A percentile compares a stretch with the other conserved stretches of the same genome.
These are phyloP conservation scores for Jacaranda copaia DNA, from an alignment of 257 asterid species.

Conservation along the genomic window DNA sequence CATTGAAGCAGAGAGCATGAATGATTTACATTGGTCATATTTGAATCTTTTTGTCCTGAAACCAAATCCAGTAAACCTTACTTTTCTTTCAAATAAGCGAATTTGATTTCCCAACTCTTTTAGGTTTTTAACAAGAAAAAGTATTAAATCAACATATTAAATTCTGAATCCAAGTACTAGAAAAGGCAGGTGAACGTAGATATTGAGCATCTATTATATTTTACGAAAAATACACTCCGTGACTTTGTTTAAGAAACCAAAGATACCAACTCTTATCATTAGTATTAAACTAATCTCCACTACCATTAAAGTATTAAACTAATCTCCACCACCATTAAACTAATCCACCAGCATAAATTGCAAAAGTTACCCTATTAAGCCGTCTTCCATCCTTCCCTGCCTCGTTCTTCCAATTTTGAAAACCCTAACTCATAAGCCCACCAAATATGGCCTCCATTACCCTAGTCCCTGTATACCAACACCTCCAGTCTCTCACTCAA, in stretches of 20 bases:
- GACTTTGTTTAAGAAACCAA: constrained; percentile 29
- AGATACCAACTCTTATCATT: constrained; percentile 36
- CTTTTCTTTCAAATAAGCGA: neutral
- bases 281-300: constrained; percentile 24
- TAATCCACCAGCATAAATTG: constrained; percentile 26
- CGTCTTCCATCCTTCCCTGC: constrained; percentile 8
- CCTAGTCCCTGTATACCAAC: constrained; percentile 47
- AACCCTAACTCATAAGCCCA: constrained; percentile 38
- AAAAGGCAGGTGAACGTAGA: constrained; percentile 6
- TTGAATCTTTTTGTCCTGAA: neutral
- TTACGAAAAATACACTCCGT: neutral
- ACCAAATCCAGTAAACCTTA: neutral
- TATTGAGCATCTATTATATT: neutral
- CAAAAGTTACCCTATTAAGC: constrained; percentile 16
- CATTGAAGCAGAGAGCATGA: neutral
- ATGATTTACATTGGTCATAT: neutral
- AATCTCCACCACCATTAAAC: constrained; percentile 34
- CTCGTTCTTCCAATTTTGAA: constrained; percentile 25
- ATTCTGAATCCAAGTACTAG: neutral
- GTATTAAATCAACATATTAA: constrained; percentile 1
- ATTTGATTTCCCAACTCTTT: neutral
- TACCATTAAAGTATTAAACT: constrained; percentile 31
- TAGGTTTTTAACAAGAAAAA: neutral
- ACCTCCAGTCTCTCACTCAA: constrained; percentile 48
- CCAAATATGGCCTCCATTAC: constrained; percentile 60